phyloP scores from a whole-genome alignment of 768 basidiomycete genomes.

The Mycena olivaceomarginata region DNA sequence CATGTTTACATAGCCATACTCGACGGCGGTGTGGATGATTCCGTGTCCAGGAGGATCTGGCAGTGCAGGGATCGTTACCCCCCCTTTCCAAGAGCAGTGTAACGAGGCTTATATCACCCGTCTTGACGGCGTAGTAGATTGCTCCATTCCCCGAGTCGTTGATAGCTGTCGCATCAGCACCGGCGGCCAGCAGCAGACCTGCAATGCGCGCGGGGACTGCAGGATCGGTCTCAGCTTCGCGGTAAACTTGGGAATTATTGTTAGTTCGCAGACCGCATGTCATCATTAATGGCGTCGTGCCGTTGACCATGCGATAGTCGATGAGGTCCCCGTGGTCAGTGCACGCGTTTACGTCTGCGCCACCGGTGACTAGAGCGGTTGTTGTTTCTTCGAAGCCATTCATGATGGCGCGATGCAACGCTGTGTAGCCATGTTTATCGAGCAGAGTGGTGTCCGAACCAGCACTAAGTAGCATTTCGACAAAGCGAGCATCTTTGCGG shows the following conservation, averaged over 20 bases:
- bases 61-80: background rate
- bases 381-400: slow-evolving; percentile 28
- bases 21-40: slow-evolving; percentile 16
- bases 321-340: background rate
- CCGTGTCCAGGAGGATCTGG: background rate
- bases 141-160: slow-evolving; percentile 2
- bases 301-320: background rate
- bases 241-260: too few species aligned
- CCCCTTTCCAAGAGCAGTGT: slow-evolving; percentile 13
- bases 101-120: slow-evolving; percentile 12
- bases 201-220: slow-evolving; percentile 6
- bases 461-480: slow-evolving; percentile 21
- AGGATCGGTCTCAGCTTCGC: background rate
- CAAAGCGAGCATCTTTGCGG: slow-evolving; percentile 20
- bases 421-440: slow-evolving; percentile 23
- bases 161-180: slow-evolving; percentile 9
- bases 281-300: slow-evolving; percentile 15
- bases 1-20: too few species aligned
- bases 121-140: slow-evolving; percentile 16
- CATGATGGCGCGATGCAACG: slow-evolving; percentile 28
- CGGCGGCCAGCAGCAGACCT: slow-evolving; percentile 19
- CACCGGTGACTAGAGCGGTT: slow-evolving; percentile 13
- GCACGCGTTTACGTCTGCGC: slow-evolving; percentile 23
- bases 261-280: slow-evolving; percentile 9
- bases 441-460: slow-evolving; percentile 21